phyloP scores from a whole-genome alignment of 768 basidiomycete species.

The Leccinum truebloodii region DNA sequence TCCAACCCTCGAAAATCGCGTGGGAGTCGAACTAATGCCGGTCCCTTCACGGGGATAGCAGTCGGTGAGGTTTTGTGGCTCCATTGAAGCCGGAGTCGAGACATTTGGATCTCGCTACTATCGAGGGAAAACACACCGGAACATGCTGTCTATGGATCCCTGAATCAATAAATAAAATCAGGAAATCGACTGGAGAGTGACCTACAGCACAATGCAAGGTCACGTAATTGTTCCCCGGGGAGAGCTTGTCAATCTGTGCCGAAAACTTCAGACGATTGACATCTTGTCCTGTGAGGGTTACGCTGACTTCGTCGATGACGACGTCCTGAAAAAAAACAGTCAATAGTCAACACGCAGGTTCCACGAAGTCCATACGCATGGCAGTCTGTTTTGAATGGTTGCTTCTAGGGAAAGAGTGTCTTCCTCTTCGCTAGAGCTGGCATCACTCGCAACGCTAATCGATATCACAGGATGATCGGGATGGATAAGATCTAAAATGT shows the following conservation, averaged over 20 bases:
- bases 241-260: constrained; percentile 41
- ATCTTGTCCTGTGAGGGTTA: constrained; percentile 64
- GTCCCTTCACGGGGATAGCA: constrained; percentile 25
- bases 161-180: constrained; percentile 1
- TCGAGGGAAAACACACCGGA: constrained; percentile 71
- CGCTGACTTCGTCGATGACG: constrained; percentile 58
- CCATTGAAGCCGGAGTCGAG: constrained; percentile 69
- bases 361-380: constrained; percentile 61
- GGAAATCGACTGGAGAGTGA: constrained; percentile 4
- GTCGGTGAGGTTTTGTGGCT: constrained; percentile 40
- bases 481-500: constrained; percentile 57
- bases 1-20: constrained; percentile 57
- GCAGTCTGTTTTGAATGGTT: constrained; percentile 62
- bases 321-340: constrained; percentile 47
- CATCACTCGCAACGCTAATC: constrained; percentile 47
- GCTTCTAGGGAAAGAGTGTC: constrained; percentile 69
- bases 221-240: constrained; percentile 58
- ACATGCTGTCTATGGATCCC: constrained; percentile 51
- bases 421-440: constrained; percentile 53
- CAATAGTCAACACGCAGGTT: constrained; percentile 6
- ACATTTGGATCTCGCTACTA: constrained; percentile 63
- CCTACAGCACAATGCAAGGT: constrained; percentile 75
- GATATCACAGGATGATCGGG: constrained; percentile 70
- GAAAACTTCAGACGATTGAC: constrained; percentile 61
- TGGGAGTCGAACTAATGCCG: constrained; percentile 59